phyloP scores from a whole-genome alignment of 345 rosid species.

The Dipteronia sinensis region DNA sequence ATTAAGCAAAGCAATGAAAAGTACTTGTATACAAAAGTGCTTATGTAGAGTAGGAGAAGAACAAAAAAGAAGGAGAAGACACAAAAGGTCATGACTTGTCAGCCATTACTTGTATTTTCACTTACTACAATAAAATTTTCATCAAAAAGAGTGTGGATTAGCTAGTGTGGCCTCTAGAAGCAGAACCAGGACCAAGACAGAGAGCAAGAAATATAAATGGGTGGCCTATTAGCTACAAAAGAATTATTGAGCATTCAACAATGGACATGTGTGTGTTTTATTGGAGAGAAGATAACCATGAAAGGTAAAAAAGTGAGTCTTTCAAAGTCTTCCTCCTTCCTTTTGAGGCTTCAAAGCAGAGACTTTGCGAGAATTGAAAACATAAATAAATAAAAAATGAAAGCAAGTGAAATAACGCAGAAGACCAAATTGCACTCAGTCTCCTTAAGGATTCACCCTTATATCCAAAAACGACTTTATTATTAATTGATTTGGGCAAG shows the following conservation, averaged over 20 bases:
- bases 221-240: background rate
- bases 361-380: slow-evolving; percentile 21
- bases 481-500: no score
- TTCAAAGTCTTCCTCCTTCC: slow-evolving; percentile 32
- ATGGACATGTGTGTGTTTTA: slow-evolving; percentile 3
- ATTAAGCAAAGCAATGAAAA: slow-evolving; percentile 17
- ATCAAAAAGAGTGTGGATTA: background rate
- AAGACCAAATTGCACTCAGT: no score
- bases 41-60: background rate
- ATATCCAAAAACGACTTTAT: no score
- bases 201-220: background rate
- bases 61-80: slow-evolving; percentile 16
- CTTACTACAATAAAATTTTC: background rate
- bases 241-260: background rate
- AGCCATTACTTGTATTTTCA: background rate
- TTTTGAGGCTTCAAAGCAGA: slow-evolving; percentile 37
- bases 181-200: background rate
- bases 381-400: background rate
- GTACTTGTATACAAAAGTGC: slow-evolving; percentile 1
- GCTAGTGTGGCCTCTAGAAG: background rate
- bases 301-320: slow-evolving; percentile 18
- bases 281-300: slow-evolving; percentile 31
- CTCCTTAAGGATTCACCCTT: no score
- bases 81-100: background rate
- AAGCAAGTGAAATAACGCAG: slow-evolving; percentile 11